Conservation (phyloP, 208 protist genomes). For the Wallacemonas collosoma region DNA sequence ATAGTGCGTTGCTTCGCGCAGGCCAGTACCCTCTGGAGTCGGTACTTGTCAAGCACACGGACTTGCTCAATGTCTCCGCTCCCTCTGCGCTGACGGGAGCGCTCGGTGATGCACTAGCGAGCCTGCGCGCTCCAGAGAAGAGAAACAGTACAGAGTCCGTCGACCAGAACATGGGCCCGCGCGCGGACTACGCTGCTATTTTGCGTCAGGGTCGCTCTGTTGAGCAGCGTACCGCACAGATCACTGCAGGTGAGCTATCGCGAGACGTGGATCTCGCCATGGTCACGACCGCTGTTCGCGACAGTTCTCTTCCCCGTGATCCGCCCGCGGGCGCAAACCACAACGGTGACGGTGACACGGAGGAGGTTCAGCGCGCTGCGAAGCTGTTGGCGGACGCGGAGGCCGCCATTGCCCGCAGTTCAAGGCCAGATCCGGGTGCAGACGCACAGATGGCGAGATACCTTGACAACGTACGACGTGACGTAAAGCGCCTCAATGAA, state of each 20-base stretch:
- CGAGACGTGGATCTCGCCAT: slow-evolving; percentile 17
- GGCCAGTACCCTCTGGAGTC: slow-evolving; percentile 38
- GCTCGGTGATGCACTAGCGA: slow-evolving; percentile 23
- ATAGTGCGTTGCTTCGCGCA: not conserved
- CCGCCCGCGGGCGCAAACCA: too few relatives aligned
- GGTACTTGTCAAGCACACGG: slow-evolving; percentile 44
- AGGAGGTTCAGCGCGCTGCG: slow-evolving; percentile 23
- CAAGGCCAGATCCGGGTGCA: slow-evolving; percentile 18
- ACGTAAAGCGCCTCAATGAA: slow-evolving; percentile 16
- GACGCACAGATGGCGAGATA: slow-evolving; percentile 13
- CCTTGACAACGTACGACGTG: slow-evolving; percentile 5
- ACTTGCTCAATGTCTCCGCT: slow-evolving; percentile 27
- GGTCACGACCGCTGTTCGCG: not conserved
- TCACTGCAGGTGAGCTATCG: slow-evolving; percentile 15
- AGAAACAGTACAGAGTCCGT: too few relatives aligned
- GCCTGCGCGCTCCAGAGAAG: not conserved
- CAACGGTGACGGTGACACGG: not conserved
- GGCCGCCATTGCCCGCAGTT: slow-evolving; percentile 7
- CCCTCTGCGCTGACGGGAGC: slow-evolving; percentile 22
- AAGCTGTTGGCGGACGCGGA: slow-evolving; percentile 32
- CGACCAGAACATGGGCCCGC: too few relatives aligned
- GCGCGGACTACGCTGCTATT: slow-evolving; percentile 10
- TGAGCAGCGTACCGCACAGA: slow-evolving; percentile 12
- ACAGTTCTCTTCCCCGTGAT: not conserved
- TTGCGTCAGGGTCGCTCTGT: slow-evolving; percentile 5